These are phyloP conservation scores for Mortierella sp. DNA, from an alignment of 371 early-diverging fungal genomes.

Conservation along the genomic window DNA sequence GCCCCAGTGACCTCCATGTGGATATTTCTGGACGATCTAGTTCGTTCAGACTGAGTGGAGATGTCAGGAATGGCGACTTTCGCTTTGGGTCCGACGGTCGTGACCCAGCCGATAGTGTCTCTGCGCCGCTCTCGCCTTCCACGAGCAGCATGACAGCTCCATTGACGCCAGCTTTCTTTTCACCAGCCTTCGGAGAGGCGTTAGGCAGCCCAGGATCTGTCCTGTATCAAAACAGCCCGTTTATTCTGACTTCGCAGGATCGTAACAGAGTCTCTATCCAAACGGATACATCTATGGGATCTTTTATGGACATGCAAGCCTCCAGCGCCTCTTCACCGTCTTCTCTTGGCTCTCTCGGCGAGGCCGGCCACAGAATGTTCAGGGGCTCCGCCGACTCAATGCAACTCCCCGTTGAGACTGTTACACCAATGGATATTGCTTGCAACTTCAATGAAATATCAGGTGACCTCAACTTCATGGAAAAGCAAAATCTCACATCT, in stretches of 20 bases:
- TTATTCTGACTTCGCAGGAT: slow-evolving; percentile 53
- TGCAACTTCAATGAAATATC: slow-evolving; percentile 37
- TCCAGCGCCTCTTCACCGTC: slow-evolving; percentile 52
- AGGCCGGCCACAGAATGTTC: slow-evolving; percentile 47
- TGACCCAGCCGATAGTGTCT: slow-evolving; percentile 28
- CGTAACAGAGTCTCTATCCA: slow-evolving; percentile 50
- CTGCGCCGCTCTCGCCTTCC: slow-evolving; percentile 45
- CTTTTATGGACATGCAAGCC: slow-evolving; percentile 52
- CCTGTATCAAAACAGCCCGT: slow-evolving; percentile 54
- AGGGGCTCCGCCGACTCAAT: slow-evolving; percentile 42
- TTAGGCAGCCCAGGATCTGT: slow-evolving; percentile 60
- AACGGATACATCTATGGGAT: slow-evolving; percentile 51
- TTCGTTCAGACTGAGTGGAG: slow-evolving; percentile 49
- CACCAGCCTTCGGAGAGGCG: slow-evolving; percentile 76
- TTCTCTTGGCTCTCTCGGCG: slow-evolving; percentile 42
- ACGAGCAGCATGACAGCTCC: slow-evolving; percentile 43
- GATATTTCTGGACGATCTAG: slow-evolving; percentile 55
- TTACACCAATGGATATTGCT: slow-evolving; percentile 54
- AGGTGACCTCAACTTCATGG: slow-evolving; percentile 34
- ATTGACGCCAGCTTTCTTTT: slow-evolving; percentile 77
- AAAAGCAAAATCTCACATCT: slow-evolving; percentile 27
- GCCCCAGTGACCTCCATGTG: slow-evolving; percentile 53
- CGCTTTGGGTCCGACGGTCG: slow-evolving; percentile 42
- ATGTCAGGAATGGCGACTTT: slow-evolving; percentile 53
- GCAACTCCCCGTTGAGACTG: slow-evolving; percentile 38